Evolutionary conservation across 495 filamentous ascomycete species (phyloP), one percentile per base, ranked within the genome.

Genomic region (Daldinia childiae): DNA sequence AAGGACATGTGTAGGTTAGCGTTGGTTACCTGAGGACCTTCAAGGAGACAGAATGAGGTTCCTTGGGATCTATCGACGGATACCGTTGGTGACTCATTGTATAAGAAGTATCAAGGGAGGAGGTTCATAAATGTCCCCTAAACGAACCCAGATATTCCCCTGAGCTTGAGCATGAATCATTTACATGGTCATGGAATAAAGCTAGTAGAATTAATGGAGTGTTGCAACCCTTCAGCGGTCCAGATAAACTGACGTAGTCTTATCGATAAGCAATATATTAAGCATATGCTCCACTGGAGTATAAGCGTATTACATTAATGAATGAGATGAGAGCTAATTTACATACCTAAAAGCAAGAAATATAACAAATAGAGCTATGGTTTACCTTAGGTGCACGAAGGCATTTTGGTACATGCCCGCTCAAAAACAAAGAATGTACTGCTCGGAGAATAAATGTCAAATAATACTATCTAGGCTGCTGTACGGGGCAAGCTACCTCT

Each of bases 21-120:
- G 14, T 41, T 54, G 7, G 12, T 58, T 54, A 89, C 88, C 89
- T 80, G 19, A 92, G 82, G 11, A 92, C 94, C 85, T 97, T 98
- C 27, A 98, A 79, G 60, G 92, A 96, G 38, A 98, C 87, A 14
- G 90, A 87, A 81, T 98, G 94, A 19, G 92, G 90, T 73, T 92
- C 92, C 76, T 93, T 93, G 34, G 83, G 77, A 52, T 84, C 86
- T 56, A 93, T 89, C 51, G 83, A 83, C 30, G 82, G 78, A 52
- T 82, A 81, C 38, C 87, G 83, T 76, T 85, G 84, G 66, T 86
- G 83, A 74, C 79, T 82, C 83, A 86, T 86, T 36, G 61, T 54
- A 71, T 24, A 30, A 50, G 39, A 57, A 58, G 27, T 39, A 64
- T 56, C 55, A 21, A 27, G 36, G 8, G 12, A 14, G 12, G 19